Base-by-base conservation (phyloP, 2,329 filamentous ascomycete species). In the Monosporascus sp. region DNA sequence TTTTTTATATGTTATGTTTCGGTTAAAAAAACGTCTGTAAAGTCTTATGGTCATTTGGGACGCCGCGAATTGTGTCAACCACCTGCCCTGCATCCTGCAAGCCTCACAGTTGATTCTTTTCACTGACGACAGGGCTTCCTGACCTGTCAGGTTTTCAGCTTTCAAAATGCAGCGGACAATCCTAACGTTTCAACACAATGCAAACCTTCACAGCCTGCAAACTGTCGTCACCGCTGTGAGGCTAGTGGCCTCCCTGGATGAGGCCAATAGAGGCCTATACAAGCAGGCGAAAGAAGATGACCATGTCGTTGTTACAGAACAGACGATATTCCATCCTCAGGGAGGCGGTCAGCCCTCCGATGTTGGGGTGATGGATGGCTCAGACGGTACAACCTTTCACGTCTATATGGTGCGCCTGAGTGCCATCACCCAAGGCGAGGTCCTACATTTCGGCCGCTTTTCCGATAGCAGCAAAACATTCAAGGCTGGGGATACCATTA, bases 291-390 rank as follows among this genome's bases (percentile, higher is more conserved):
- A 65, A 8, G 74, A 78, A 5, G 66, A 76, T 2, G 76, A 82
- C 59, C 76, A 78, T 61, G 77, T 83, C n/a, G 67, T 89, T 20
- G 75, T 82, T 6, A 87, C 83, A 0, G 73, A 80, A 2, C 70
- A 79, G 47, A 90, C 87, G n/a, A 85, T 90, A 56, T 90, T 90
- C 69, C 85, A 90, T 57, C 82, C 85, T 0, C 87, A 90, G 67
- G 87, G 87, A 20, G 87, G 87, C 55, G 87, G 87, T 7, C 87
- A 90, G 62, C 87, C 87, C 1, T 85, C 81, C 0, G 87, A 90
- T 57, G 74, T 77, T 11, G 87, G 87, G 20, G 70, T 64, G 41
- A 86, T 90, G 57, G 70, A 68, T 0, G 57, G 60, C 48, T 50
- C 62, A 1, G 51, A 60, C 17, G 60, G 60, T 7, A 54, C 62